These are phyloP conservation scores for Tricholoma flavovirens DNA, from an alignment of 768 basidiomycete species.

Conservation along the genomic window DNA sequence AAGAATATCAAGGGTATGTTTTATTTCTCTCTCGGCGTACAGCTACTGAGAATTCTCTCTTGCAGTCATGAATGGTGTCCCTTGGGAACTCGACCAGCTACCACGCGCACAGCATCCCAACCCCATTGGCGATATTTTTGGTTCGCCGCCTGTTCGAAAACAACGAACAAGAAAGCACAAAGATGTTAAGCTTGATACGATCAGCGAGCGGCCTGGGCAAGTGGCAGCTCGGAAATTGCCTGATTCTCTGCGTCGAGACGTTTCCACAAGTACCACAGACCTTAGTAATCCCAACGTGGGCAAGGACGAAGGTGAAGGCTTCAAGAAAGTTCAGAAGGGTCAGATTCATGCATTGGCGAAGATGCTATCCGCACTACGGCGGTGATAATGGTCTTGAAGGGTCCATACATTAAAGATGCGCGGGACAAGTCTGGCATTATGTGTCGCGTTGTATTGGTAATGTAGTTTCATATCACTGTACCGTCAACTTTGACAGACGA, in stretches of 20 bases:
- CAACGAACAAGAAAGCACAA: slow-evolving; percentile 62
- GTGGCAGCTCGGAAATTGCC: slow-evolving; percentile 35
- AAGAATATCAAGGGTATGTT: slow-evolving; percentile 81
- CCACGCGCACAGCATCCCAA: slow-evolving; percentile 62
- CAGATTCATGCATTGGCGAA: slow-evolving; percentile 89
- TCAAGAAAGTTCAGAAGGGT: slow-evolving; percentile 80
- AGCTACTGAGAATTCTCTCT: slow-evolving; percentile 7
- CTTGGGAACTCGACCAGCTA: slow-evolving; percentile 66
- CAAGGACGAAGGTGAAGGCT: slow-evolving; percentile 42
- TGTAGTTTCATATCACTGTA: slow-evolving; percentile 41
- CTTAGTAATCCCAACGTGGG: slow-evolving; percentile 35
- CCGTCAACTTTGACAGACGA: slow-evolving; percentile 17
- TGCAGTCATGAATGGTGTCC: slow-evolving; percentile 70
- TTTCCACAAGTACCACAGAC: slow-evolving; percentile 72
- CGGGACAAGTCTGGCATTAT: slow-evolving; percentile 32
- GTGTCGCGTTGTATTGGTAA: slow-evolving; percentile 48
- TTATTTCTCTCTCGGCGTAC: slow-evolving; percentile 3
- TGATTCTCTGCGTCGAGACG: slow-evolving; percentile 51
- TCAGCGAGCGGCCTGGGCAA: slow-evolving; percentile 57
- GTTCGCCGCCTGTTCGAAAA: slow-evolving; percentile 56
- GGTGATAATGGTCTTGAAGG: slow-evolving; percentile 29
- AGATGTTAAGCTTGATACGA: slow-evolving; percentile 66
- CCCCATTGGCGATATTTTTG: slow-evolving; percentile 59
- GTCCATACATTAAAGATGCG: slow-evolving; percentile 17
- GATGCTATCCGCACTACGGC: slow-evolving; percentile 81